A percentile compares a stretch with the other conserved stretches of the same genome.
Conservation (phyloP, 2,329 filamentous ascomycete species). For the Arthrobotrys conoides region DNA sequence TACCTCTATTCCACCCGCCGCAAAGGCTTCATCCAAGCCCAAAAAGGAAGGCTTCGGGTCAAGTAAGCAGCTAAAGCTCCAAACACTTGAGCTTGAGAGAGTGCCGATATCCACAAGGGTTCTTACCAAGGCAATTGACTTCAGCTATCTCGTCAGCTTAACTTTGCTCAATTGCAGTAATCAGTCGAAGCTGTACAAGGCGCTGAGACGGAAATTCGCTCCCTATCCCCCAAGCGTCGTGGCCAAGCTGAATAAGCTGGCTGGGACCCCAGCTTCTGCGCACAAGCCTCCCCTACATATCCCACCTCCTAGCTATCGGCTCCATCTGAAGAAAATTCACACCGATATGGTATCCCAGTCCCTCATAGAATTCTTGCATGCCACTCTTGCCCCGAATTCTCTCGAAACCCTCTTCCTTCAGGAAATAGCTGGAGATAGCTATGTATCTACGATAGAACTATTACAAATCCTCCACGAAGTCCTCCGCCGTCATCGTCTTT, state of each 20-base stretch:
- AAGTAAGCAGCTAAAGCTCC: conserved; percentile 73
- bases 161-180: conserved; percentile 81
- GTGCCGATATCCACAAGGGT: conserved; percentile 80
- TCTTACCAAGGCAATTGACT: conserved; percentile 80
- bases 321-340: conserved; percentile 81
- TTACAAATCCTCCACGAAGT: conserved; percentile 80
- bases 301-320: conserved; percentile 71
- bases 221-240: conserved; percentile 66
- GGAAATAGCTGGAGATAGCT: conserved; percentile 71
- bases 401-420: conserved; percentile 85
- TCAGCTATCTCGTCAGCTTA: conserved; percentile 78
- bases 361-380: conserved; percentile 81
- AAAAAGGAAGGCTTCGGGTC: conserved; percentile 57
- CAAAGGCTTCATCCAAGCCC: conserved; percentile 47
- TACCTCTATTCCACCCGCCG: conserved; percentile 45
- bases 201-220: conserved; percentile 75
- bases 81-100: conserved; percentile 81
- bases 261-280: conserved; percentile 61
- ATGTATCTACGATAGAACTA: conserved; percentile 75
- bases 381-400: conserved; percentile 82
- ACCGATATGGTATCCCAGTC: conserved; percentile 79
- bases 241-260: conserved; percentile 62
- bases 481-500: conserved; percentile 78
- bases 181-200: conserved; percentile 82
- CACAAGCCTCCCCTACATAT: conserved; percentile 65